Percentiles rank a stretch among this genome's conserved stretches.
Evolutionary conservation across 331 rosid genomes (phyloP).

Genomic region (Rhamnella rubrinervis): DNA sequence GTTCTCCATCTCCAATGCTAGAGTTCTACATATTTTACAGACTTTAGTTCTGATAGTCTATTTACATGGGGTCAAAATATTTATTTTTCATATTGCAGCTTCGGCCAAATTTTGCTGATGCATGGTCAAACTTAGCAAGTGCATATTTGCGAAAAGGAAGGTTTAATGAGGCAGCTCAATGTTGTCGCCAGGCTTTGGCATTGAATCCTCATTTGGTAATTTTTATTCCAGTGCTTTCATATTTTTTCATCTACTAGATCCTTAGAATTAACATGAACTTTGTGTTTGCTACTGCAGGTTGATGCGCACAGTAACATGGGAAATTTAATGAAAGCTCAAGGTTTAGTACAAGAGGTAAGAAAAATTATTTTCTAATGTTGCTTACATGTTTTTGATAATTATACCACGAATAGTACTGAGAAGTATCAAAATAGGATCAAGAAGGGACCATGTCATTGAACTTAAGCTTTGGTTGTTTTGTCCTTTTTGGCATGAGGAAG

Average conservation of each 20-base stretch:
- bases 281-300: background rate
- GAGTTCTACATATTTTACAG: background rate
- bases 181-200: constrained; percentile 2
- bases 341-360: background rate
- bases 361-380: background rate
- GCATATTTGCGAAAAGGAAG: background rate
- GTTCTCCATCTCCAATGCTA: background rate
- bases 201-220: background rate
- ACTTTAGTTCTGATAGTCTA: background rate
- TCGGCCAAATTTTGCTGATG: background rate
- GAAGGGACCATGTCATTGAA: too few relatives aligned
- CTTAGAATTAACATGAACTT: too few relatives aligned
- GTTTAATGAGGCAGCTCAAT: constrained; percentile 1
- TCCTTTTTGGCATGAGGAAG: too few relatives aligned
- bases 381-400: too few relatives aligned
- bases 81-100: background rate
- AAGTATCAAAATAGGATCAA: too few relatives aligned
- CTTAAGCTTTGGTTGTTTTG: too few relatives aligned
- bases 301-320: constrained; percentile 1
- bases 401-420: too few relatives aligned
- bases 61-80: background rate
- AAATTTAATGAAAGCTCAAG: constrained; percentile 1
- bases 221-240: too few relatives aligned
- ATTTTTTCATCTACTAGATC: too few relatives aligned
- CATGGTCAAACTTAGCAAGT: constrained; percentile 1